phyloP scores from a whole-genome alignment of 306 rosid genomes.

The Lupinus albus region DNA sequence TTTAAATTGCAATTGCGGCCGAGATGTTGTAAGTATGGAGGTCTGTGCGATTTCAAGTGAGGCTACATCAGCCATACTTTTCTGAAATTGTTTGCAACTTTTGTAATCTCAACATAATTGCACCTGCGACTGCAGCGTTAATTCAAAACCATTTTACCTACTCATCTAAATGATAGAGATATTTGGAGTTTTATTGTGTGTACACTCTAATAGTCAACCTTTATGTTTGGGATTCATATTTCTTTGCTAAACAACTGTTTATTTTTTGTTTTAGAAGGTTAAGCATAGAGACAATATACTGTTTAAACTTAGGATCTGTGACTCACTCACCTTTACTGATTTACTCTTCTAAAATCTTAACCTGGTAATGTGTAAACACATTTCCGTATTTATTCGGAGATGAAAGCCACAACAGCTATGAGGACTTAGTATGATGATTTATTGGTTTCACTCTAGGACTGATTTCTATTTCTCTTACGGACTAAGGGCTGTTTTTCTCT shows the following conservation, averaged over 20 bases:
- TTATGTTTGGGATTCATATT: slow-evolving; percentile 21
- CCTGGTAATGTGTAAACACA: not conserved
- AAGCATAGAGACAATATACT: slow-evolving; percentile 7
- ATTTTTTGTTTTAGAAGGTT: slow-evolving; percentile 12
- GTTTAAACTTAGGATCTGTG: slow-evolving; percentile 1
- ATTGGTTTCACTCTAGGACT: not conserved
- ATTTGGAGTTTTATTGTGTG: not conserved
- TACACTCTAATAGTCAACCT: not conserved
- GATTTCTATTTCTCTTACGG: not conserved
- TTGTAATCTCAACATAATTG: too few species aligned
- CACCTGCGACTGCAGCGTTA: not conserved
- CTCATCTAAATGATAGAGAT: not conserved
- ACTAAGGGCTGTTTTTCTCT: not conserved
- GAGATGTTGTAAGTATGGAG: not conserved
- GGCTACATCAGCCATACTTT: not conserved
- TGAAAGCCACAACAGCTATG: slow-evolving; percentile 3
- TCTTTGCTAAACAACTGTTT: not conserved
- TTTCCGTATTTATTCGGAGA: slow-evolving; percentile 10
- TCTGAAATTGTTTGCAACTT: not conserved
- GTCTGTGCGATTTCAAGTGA: not conserved
- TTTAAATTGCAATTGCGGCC: not conserved
- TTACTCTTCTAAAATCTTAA: slow-evolving; percentile 21
- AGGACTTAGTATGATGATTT: slow-evolving; percentile 27
- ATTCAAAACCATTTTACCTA: not conserved
- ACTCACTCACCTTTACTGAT: not conserved